These are phyloP conservation scores for Epichloe aotearoae DNA, from an alignment of 2,329 filamentous ascomycete genomes.

Conservation along the genomic window DNA sequence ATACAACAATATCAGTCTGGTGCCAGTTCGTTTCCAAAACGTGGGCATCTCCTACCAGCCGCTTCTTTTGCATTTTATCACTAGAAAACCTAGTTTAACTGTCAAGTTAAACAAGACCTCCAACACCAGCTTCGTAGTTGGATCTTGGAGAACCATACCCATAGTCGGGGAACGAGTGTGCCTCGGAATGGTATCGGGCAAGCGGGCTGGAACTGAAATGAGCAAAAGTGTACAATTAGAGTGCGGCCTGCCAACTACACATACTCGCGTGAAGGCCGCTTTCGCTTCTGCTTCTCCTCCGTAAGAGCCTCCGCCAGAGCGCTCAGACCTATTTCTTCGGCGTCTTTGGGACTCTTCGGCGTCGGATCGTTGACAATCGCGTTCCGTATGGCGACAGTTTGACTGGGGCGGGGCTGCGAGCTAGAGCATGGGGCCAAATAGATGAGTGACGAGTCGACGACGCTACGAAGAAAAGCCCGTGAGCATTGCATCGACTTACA, in stretches of 20 bases:
- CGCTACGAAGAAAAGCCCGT: not conserved
- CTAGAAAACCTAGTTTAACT: constrained; percentile 10
- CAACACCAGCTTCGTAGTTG: not conserved
- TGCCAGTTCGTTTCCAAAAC: not conserved
- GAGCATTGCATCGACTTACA: not conserved
- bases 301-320: constrained; percentile 1
- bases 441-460: not conserved
- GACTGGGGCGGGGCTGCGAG: not conserved
- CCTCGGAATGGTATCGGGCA: constrained; percentile 22
- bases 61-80: constrained; percentile 10
- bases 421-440: not conserved
- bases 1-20: not conserved
- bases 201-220: constrained; percentile 14
- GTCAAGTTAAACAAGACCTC: not conserved
- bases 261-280: constrained; percentile 19
- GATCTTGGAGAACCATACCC: constrained; percentile 16
- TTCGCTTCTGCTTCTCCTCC: constrained; percentile 8
- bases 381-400: not conserved
- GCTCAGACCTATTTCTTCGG: constrained; percentile 1
- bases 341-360: constrained; percentile 15
- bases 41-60: constrained; percentile 12
- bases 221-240: not conserved
- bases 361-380: constrained; percentile 9
- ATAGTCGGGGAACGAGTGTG: constrained; percentile 29
- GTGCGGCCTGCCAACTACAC: constrained; percentile 6